phyloP scores from a whole-genome alignment of 768 basidiomycete species.

The Russula compacta region DNA sequence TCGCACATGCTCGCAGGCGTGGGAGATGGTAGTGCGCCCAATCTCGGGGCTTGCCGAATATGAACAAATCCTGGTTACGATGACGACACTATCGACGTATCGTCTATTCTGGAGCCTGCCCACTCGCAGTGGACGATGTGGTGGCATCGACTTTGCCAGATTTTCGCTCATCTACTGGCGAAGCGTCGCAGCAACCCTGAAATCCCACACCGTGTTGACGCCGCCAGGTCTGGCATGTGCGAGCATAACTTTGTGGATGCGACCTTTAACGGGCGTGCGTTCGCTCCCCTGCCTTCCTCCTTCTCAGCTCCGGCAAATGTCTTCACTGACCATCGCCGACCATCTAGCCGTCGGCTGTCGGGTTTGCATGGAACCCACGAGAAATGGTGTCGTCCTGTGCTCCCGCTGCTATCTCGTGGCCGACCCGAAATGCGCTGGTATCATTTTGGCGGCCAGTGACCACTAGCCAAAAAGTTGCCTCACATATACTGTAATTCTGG shows the following conservation, averaged over 20 bases:
- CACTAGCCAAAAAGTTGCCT: too few relatives aligned
- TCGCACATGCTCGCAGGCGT: too few relatives aligned
- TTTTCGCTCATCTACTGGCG: not conserved
- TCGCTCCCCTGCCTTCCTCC: not conserved
- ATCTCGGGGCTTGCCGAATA: too few relatives aligned
- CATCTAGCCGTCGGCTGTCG: constrained; percentile 72
- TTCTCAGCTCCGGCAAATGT: too few relatives aligned
- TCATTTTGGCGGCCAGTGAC: too few relatives aligned
- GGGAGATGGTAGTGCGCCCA: too few relatives aligned
- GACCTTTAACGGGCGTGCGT: not conserved
- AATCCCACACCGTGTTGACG: not conserved
- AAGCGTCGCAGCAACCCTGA: too few relatives aligned
- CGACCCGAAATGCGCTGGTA: constrained; percentile 60
- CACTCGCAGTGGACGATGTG: not conserved
- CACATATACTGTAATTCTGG: too few relatives aligned
- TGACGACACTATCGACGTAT: too few relatives aligned
- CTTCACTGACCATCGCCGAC: not conserved
- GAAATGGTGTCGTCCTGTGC: constrained; percentile 82
- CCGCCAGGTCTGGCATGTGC: not conserved
- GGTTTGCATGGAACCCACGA: constrained; percentile 69
- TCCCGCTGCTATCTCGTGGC: constrained; percentile 83
- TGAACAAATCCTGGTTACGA: too few relatives aligned
- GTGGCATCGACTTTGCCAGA: not conserved
- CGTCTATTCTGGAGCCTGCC: not conserved
- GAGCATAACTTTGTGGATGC: not conserved